A percentile compares a stretch with the other conserved stretches of the same genome.
phyloP scores from a whole-genome alignment of 1,139 yeast genomes.

The Chernovozyma aurita region DNA sequence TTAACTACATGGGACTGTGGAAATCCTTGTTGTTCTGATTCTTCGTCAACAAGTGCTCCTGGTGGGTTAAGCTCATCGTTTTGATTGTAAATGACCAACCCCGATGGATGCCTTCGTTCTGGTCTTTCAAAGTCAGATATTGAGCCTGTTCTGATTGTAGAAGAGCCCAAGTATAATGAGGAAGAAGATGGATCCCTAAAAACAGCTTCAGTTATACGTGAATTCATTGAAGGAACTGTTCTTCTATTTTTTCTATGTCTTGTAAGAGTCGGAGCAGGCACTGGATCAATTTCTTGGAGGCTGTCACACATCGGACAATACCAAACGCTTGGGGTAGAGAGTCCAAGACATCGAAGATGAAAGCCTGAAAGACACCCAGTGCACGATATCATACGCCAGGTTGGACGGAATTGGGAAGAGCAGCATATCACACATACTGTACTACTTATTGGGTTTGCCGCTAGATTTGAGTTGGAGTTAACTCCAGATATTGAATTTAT shows the following conservation, averaged over 20 bases:
- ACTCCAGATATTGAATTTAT: conserved; percentile 10
- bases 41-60: conserved; percentile 10
- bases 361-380: conserved; percentile 30
- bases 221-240: conserved; percentile 2
- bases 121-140: not conserved
- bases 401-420: conserved; percentile 26
- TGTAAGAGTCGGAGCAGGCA: conserved; percentile 4
- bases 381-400: conserved; percentile 25
- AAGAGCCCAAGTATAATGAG: not conserved
- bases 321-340: conserved; percentile 23
- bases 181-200: conserved; percentile 4
- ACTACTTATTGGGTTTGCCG: not conserved
- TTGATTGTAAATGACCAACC: conserved; percentile 3
- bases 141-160: not conserved
- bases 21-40: conserved; percentile 4
- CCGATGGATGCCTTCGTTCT: not conserved
- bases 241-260: not conserved
- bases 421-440: conserved; percentile 32
- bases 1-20: conserved; percentile 22
- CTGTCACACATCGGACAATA: conserved; percentile 43
- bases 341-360: conserved; percentile 34
- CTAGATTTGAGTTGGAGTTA: not conserved
- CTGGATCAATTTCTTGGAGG: conserved; percentile 25
- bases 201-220: conserved; percentile 4
- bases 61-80: conserved; percentile 25